Conservation (phyloP, 345 rosid species). For the Trapa bicornis region DNA sequence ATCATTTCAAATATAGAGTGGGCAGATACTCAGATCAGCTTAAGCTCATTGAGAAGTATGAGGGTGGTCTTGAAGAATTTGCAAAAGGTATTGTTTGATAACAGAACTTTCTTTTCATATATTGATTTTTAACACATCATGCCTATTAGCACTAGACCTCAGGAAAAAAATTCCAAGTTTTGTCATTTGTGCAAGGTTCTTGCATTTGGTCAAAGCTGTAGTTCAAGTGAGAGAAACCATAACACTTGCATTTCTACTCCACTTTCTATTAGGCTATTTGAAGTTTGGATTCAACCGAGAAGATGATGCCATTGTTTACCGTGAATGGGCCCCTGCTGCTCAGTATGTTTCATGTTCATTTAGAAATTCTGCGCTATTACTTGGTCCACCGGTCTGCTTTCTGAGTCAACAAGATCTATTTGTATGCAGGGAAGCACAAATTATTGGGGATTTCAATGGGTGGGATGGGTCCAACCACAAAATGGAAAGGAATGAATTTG, state of each 20-base stretch:
- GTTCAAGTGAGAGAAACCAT: neutral
- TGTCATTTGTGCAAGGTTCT: neutral
- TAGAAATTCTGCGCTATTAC: neutral
- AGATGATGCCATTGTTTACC: slow-evolving; percentile 46
- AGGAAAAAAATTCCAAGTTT: neutral
- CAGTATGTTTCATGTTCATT: slow-evolving; percentile 28
- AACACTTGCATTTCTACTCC: neutral
- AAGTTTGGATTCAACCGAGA: slow-evolving; percentile 61
- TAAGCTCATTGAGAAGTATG: slow-evolving; percentile 37
- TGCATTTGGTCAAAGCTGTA: neutral
- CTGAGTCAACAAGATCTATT: slow-evolving; percentile 5
- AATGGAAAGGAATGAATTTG: slow-evolving; percentile 64
- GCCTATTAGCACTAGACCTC: neutral
- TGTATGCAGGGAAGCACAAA: slow-evolving; percentile 52
- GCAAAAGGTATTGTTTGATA: slow-evolving; percentile 32
- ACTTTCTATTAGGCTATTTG: slow-evolving; percentile 39
- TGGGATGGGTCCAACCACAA: slow-evolving; percentile 66
- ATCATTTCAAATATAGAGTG: slow-evolving; percentile 49
- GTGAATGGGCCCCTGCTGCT: slow-evolving; percentile 87
- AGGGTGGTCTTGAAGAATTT: slow-evolving; percentile 64
- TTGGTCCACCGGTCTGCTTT: slow-evolving; percentile 3
- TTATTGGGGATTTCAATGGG: slow-evolving; percentile 71
- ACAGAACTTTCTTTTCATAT: neutral
- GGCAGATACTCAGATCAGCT: slow-evolving; percentile 41
- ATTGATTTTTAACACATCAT: neutral